Percentiles rank a stretch among this genome's conserved stretches.
These are phyloP conservation scores for Batrachochytrium dendrobatidis DNA, from an alignment of 371 early-diverging fungal genomes.

Conservation along the genomic window DNA sequence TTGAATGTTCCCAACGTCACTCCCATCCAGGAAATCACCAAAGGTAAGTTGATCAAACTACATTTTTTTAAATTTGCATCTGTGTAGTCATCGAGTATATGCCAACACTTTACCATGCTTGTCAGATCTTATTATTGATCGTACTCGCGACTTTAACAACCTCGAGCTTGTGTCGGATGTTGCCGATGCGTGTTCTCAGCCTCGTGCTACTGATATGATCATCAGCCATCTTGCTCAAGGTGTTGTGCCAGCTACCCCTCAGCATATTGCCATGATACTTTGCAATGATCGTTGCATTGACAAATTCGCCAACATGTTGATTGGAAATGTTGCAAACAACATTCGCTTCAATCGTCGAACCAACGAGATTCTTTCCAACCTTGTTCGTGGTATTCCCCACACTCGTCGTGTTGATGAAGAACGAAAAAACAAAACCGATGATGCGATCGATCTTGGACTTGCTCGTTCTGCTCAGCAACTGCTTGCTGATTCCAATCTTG, in stretches of 20 bases:
- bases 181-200: neutral
- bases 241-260: neutral
- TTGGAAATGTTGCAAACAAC: neutral
- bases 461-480: neutral
- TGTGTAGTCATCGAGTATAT: neutral
- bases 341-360: neutral
- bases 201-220: neutral
- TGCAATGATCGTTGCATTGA: neutral
- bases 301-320: neutral
- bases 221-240: neutral
- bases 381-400: neutral
- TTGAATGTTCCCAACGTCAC: no score
- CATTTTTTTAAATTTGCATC: neutral
- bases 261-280: neutral
- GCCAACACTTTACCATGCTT: neutral
- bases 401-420: neutral
- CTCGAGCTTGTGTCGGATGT: neutral
- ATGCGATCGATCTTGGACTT: neutral
- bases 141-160: neutral
- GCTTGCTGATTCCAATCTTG: neutral
- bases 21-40: constrained; percentile 2
- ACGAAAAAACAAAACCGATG: neutral
- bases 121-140: neutral
- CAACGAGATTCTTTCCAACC: neutral
- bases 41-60: neutral